Evolutionary conservation across 2,329 filamentous ascomycete species (phyloP), one percentile per base, ranked within the genome.

Genomic region (Talaromyces sp.): DNA sequence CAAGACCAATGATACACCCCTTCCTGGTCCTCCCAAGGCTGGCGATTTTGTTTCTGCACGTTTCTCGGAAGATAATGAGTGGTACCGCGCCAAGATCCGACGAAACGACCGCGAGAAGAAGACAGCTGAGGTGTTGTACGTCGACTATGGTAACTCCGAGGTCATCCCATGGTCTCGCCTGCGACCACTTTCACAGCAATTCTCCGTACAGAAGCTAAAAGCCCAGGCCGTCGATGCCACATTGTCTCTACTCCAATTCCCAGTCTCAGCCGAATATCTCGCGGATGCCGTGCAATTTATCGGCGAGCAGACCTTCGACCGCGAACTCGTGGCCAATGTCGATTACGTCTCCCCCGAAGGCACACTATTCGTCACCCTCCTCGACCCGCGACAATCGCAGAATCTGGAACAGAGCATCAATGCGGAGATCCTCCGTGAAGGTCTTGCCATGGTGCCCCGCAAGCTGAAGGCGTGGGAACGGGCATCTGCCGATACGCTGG

Each of bases 141-240:
- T 99, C 68, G 95, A 99, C 82, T 99, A 96, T 78, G 95, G 95
- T 72, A 99, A 99, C 84, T 90, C 87, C 64, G 95, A 99, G 80
- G 90, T 89, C 74, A 84, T 96, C 65, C 87, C 93, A 0, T 99
- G 94, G 93, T 86, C 88, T 27, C 85, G 87, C 70, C 87, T 99
- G 51, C 91, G 95, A 31, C 84, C 92, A n/a, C 86, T 99, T 58
- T 86, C 89, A 60, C 88, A 92, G 74, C 89, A 93, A 72, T 99
- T 98, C 83, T 87, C 87, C 49, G 82, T 86, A 4, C 87, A 92
- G 77, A 93, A 91, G 78, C 88, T 99, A 67, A 93, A 91, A 79
- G 82, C 91, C 0, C 95, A 98, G 81, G 95, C 95, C 3, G 81
- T 89, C 0, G 94, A 98, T 70, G 94, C 94, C 0, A 88, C 90